Conservation (phyloP, 306 rosid species). For the Casuarina equisetifolia region DNA sequence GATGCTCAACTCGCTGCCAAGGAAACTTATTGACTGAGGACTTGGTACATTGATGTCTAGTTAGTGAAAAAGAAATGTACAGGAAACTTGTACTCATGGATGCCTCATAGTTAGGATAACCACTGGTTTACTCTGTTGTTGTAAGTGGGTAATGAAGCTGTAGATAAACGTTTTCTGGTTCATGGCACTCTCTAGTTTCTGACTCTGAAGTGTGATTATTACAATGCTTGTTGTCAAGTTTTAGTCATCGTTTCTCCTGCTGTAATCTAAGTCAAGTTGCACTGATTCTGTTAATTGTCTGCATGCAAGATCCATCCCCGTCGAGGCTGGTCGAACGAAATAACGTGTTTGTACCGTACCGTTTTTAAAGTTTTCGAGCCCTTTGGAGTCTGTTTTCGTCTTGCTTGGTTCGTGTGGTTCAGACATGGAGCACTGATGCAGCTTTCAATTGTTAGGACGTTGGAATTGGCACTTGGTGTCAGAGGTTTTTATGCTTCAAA, state of each 20-base stretch:
- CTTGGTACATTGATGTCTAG: conserved; percentile 14
- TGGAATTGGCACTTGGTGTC: no score
- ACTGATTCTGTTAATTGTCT: background rate
- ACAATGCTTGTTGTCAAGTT: background rate
- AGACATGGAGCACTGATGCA: no score
- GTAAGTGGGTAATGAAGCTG: background rate
- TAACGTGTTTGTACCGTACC: no score
- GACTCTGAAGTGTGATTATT: background rate
- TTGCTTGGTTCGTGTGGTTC: no score
- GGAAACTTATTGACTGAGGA: conserved; percentile 45
- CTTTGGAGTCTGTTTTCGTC: no score
- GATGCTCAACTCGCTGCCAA: conserved; percentile 31
- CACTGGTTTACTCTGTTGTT: conserved; percentile 1
- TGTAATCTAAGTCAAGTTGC: background rate
- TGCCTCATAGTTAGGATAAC: background rate
- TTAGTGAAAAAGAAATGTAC: conserved; percentile 15
- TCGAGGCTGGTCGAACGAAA: background rate
- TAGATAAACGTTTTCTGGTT: background rate
- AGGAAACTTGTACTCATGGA: conserved; percentile 14
- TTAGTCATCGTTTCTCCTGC: background rate
- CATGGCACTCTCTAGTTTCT: background rate
- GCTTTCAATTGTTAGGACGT: no score
- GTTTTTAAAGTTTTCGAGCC: no score
- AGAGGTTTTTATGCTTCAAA: no score
- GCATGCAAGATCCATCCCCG: background rate